phyloP scores from a whole-genome alignment of 108 stramenopile species.

The Fistulifera pelliculosa region DNA sequence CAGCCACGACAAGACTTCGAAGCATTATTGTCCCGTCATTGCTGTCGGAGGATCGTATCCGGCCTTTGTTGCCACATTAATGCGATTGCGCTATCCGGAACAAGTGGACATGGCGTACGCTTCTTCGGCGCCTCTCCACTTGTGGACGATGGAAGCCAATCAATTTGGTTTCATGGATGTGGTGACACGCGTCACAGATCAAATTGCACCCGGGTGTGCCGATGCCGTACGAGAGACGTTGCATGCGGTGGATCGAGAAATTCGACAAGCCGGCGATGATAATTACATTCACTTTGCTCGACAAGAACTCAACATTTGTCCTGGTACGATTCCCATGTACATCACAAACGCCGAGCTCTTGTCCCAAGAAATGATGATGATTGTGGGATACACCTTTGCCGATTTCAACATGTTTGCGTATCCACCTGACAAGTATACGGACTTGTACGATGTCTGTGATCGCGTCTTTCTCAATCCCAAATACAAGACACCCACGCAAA shows the following conservation, averaged over 20 bases:
- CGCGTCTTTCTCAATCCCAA: neutral
- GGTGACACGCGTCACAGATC: slow-evolving; percentile 26
- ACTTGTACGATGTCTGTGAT: slow-evolving; percentile 41
- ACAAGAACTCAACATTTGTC: slow-evolving; percentile 27
- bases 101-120: slow-evolving; percentile 64
- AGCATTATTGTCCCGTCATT: slow-evolving; percentile 66
- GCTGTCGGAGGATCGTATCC: slow-evolving; percentile 72
- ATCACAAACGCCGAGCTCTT: slow-evolving; percentile 22
- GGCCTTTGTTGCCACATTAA: slow-evolving; percentile 62
- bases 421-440: slow-evolving; percentile 55
- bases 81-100: slow-evolving; percentile 49
- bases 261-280: neutral
- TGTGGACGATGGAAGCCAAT: slow-evolving; percentile 40
- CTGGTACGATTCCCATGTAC: slow-evolving; percentile 43
- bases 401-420: slow-evolving; percentile 79
- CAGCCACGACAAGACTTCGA: slow-evolving; percentile 22
- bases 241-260: neutral
- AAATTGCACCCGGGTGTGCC: slow-evolving; percentile 25
- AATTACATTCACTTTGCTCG: neutral
- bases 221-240: slow-evolving; percentile 18
- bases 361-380: slow-evolving; percentile 67
- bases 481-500: neutral
- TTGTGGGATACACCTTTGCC: slow-evolving; percentile 78
- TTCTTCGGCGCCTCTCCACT: slow-evolving; percentile 49
- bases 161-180: slow-evolving; percentile 31